Conservation (phyloP, 352 stramenopile species). For the Elongisporangium prolatum region DNA sequence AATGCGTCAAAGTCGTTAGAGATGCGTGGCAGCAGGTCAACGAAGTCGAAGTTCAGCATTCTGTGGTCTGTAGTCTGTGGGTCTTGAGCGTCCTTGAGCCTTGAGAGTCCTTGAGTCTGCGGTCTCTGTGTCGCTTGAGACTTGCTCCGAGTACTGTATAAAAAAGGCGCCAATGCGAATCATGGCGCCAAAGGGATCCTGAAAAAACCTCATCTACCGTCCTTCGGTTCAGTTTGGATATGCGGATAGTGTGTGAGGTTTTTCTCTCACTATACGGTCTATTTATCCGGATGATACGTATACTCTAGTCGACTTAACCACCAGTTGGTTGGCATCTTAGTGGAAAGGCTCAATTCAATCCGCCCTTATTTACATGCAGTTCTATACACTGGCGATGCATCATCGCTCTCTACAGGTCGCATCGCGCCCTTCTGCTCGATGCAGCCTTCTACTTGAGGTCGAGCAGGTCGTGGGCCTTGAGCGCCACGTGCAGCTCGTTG, state of each 20-base stretch:
- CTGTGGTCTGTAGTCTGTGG: neutral
- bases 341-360: neutral
- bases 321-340: neutral
- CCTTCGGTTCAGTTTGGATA: neutral
- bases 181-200: neutral
- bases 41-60: conserved; percentile 16
- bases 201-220: neutral
- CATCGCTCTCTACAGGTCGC: neutral
- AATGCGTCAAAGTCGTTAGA: conserved; percentile 34
- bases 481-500: conserved; percentile 38
- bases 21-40: conserved; percentile 24
- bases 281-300: neutral
- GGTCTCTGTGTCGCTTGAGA: conserved; percentile 12
- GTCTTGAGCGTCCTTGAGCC: conserved; percentile 13
- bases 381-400: neutral
- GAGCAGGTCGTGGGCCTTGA: conserved; percentile 60
- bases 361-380: neutral
- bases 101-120: conserved; percentile 8
- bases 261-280: neutral
- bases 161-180: neutral
- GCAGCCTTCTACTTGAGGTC: conserved; percentile 59
- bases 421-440: too few species aligned
- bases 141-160: too few species aligned
- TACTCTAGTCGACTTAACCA: neutral
- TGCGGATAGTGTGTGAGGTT: neutral